Conservation (phyloP, 1,139 yeast genomes). For the Wickerhamiella infanticola region DNA sequence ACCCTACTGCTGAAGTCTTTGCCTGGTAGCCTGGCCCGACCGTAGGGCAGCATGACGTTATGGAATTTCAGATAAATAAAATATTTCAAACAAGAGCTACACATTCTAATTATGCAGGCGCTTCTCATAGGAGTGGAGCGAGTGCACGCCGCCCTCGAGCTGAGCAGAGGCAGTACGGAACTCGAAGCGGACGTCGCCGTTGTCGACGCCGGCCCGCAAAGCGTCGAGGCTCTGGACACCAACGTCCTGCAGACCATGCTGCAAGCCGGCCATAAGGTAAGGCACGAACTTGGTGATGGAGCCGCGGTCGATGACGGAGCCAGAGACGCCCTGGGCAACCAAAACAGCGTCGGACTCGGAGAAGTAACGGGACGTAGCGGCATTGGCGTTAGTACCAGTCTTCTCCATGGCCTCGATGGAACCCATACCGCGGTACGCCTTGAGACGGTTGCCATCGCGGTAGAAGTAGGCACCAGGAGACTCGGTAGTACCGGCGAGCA, state of each 20-base stretch:
- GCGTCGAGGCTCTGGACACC: slow-evolving; percentile 58
- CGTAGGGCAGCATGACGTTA: background rate
- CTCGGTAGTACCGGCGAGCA: slow-evolving; percentile 96
- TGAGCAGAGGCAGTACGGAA: slow-evolving; percentile 98
- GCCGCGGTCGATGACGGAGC: slow-evolving; percentile 94
- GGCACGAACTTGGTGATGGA: slow-evolving; percentile 88
- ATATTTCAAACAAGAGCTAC: slow-evolving; percentile 1
- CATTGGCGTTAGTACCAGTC: slow-evolving; percentile 74
- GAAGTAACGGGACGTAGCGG: slow-evolving; percentile 95
- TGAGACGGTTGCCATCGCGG: slow-evolving; percentile 96
- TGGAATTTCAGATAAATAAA: background rate
- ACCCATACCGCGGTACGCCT: slow-evolving; percentile 99
- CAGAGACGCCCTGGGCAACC: slow-evolving; percentile 98
- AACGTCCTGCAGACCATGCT: slow-evolving; percentile 97
- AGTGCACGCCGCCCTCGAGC: slow-evolving; percentile 96
- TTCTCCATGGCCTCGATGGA: slow-evolving; percentile 98
- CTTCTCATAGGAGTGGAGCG: slow-evolving; percentile 93
- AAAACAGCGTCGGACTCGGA: slow-evolving; percentile 89
- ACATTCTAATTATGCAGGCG: slow-evolving; percentile 63
- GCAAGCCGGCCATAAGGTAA: slow-evolving; percentile 85
- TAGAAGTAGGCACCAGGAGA: slow-evolving; percentile 97
- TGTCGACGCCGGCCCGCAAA: slow-evolving; percentile 48
- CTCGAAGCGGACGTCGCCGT: slow-evolving; percentile 78
- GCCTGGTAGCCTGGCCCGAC: background rate
- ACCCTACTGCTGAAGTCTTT: background rate